phyloP scores from a whole-genome alignment of 768 basidiomycete species.

The Russula griseocarnosa region DNA sequence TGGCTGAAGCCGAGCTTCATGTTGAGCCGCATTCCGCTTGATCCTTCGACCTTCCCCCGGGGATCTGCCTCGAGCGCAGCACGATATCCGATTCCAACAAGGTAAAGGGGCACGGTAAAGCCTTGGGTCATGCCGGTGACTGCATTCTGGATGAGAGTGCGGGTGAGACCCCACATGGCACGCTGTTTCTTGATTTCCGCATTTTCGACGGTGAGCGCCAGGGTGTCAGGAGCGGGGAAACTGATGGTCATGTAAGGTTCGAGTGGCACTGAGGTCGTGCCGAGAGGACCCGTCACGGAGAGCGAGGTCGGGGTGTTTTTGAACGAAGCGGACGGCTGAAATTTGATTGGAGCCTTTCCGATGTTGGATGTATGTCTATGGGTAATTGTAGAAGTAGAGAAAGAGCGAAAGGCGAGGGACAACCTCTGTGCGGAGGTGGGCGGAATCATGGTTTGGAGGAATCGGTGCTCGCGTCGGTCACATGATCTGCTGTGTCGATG shows the following conservation, averaged over 20 bases:
- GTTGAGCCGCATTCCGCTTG: slow-evolving; percentile 65
- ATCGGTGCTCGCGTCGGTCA: background rate
- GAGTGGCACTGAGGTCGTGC: slow-evolving; percentile 46
- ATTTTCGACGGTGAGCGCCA: slow-evolving; percentile 49
- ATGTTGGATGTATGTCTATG: slow-evolving; percentile 41
- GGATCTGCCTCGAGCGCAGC: slow-evolving; percentile 82
- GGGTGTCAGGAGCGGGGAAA: slow-evolving; percentile 34
- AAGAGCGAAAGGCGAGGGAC: slow-evolving; percentile 16
- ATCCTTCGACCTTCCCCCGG: slow-evolving; percentile 48
- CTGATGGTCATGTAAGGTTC: slow-evolving; percentile 45
- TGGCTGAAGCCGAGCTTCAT: slow-evolving; percentile 95
- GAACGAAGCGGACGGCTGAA: slow-evolving; percentile 49
- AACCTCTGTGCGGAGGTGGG: slow-evolving; percentile 17
- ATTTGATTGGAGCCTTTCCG: slow-evolving; percentile 47
- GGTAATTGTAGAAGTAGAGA: slow-evolving; percentile 19
- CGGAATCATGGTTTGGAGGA: slow-evolving; percentile 10
- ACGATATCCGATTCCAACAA: slow-evolving; percentile 95
- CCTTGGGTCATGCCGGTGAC: slow-evolving; percentile 87
- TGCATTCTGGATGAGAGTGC: slow-evolving; percentile 86
- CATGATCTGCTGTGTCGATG: background rate
- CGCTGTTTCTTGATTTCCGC: slow-evolving; percentile 71
- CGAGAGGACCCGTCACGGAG: slow-evolving; percentile 57
- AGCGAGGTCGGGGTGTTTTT: slow-evolving; percentile 38
- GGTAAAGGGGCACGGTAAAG: slow-evolving; percentile 74
- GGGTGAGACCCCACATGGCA: slow-evolving; percentile 92